phyloP scores from a whole-genome alignment of 177 flowering plant genomes.

The Vitis hybrid region DNA sequence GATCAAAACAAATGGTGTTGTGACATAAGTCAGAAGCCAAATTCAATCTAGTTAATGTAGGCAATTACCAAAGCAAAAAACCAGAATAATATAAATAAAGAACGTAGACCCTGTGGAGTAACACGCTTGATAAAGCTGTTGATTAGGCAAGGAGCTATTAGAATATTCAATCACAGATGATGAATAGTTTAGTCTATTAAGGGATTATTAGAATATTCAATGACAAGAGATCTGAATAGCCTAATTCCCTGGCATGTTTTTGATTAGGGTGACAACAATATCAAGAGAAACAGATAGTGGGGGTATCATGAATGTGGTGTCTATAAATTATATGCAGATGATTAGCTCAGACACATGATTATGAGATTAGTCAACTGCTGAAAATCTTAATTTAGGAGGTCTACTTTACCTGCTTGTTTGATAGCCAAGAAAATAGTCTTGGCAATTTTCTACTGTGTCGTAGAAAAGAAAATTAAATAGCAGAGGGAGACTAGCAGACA shows the following conservation, averaged over 20 bases:
- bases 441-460: no score
- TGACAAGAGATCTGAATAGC: constrained; percentile 8
- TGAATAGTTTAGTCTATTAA: neutral
- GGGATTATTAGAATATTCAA: constrained; percentile 5
- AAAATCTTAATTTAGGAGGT: neutral
- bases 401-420: no score
- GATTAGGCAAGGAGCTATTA: no score
- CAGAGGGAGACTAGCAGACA: no score
- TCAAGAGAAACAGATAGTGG: constrained; percentile 12
- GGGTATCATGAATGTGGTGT: constrained; percentile 1
- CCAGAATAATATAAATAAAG: neutral
- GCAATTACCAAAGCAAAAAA: no score
- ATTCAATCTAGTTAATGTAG: no score
- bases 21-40: no score
- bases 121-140: no score
- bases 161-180: no score
- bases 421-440: no score
- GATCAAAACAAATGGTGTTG: no score
- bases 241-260: constrained; percentile 20
- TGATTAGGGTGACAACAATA: constrained; percentile 9
- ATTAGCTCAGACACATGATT: constrained; percentile 16
- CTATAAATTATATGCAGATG: neutral
- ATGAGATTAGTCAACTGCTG: constrained; percentile 13
- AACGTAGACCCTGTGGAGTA: neutral
- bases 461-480: no score